Evolutionary conservation across 306 rosid species (phyloP), one percentile per base, ranked within the genome.

Genomic region (Sechiopsis laciniata): DNA sequence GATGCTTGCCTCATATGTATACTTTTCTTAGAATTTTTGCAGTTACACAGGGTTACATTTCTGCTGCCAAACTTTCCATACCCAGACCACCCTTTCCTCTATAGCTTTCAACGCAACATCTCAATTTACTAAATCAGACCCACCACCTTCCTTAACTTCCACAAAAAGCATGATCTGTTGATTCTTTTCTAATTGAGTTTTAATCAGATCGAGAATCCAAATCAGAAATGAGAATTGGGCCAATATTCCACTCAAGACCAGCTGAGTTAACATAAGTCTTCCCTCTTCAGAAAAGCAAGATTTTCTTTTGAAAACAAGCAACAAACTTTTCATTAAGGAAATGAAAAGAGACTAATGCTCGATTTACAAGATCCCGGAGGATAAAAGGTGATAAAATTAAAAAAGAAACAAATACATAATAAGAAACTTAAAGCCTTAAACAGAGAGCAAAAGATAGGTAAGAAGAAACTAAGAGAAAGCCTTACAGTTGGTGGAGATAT

Each of bases 161-260:
- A 7, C 13, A 32, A 32, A 32, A 32, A 32, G 37, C 42, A 59
- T 59, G 65, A 59, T 59, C 65, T 59, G 26, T 12, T 29, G 67
- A 61, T 61, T 59, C 12, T 61, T 61, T 61, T 29, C 19, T 15
- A 22, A 60, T 61, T 61, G 67, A 61, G 67, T 46, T 15, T 61
- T 61, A 61, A 61, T 29, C 67, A 14, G 12, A 29, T 29, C 45
- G 16, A 61, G 67, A 61, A 61, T 32, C 67, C 42, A 24, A 59
- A 59, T 42, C 65, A 24, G 42, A 59, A 59, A 59, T 12, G 42
- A 59, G 2, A 59, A 59, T 1, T 59, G 65, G 24, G 9, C 5
- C 17, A 59, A 35, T 35, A 59, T 58, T 58, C 40, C 65, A 59
- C 65, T 24, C 19, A 59, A 59, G 7, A 59, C 65, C 42, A 59